Percentiles rank a stretch among this genome's conserved stretches.
Conservation (phyloP, 2,329 filamentous ascomycete genomes). For the Lachnellula subtilissima region DNA sequence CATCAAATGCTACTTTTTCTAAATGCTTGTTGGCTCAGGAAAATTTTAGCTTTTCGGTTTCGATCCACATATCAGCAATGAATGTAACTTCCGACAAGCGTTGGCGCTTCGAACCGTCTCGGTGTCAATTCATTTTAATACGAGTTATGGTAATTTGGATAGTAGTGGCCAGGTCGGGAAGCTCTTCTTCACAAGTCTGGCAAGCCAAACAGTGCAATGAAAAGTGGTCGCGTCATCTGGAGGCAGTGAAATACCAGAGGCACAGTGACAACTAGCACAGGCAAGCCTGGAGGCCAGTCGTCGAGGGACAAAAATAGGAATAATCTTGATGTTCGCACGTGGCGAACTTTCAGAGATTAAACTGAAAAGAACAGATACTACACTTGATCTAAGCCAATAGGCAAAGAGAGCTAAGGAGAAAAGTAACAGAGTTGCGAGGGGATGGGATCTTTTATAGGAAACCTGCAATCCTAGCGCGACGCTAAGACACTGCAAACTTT, state of each 20-base stretch:
- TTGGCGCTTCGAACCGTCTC: too few relatives aligned
- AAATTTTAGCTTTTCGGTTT: too few relatives aligned
- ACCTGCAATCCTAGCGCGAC: too few relatives aligned
- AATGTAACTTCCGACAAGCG: too few relatives aligned
- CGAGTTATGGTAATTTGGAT: too few relatives aligned
- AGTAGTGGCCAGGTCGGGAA: neutral
- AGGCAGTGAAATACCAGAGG: slow-evolving; percentile 72
- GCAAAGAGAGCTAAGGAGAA: too few relatives aligned
- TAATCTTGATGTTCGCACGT: slow-evolving; percentile 72
- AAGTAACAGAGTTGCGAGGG: too few relatives aligned
- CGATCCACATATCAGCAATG: neutral
- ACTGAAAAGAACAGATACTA: slow-evolving; percentile 83
- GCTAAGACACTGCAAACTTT: too few relatives aligned
- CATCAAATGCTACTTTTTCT: too few relatives aligned
- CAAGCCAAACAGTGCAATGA: slow-evolving; percentile 54
- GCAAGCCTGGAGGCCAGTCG: slow-evolving; percentile 65
- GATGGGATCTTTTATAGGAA: too few relatives aligned
- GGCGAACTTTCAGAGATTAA: slow-evolving; percentile 87
- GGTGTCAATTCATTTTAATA: too few relatives aligned
- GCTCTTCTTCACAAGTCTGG: slow-evolving; percentile 54
- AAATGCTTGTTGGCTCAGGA: too few relatives aligned
- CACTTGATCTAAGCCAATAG: slow-evolving; percentile 65
- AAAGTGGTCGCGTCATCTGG: slow-evolving; percentile 63
- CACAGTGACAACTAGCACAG: slow-evolving; percentile 61
- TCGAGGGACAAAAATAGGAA: slow-evolving; percentile 67